Conservation (phyloP, 495 filamentous ascomycete genomes). For the Aspergillus bridgeri region DNA sequence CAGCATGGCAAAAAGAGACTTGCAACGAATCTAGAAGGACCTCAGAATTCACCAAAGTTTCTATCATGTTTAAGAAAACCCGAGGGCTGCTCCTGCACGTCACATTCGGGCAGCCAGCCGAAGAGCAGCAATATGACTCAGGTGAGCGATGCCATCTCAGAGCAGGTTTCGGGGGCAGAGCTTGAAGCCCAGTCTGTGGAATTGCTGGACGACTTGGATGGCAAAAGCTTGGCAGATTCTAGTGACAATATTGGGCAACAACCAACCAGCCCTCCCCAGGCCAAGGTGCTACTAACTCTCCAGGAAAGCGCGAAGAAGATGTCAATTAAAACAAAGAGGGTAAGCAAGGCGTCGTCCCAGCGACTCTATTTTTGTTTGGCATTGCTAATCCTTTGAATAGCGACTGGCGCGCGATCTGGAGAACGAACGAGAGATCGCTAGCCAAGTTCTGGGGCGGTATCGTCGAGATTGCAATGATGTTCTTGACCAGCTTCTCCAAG, state of each 20-base stretch:
- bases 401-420: conserved; percentile 27
- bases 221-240: neutral
- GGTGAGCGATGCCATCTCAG: neutral
- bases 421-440: conserved; percentile 30
- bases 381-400: conserved; percentile 16
- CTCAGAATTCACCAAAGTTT: neutral
- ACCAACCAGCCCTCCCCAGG: neutral
- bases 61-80: neutral
- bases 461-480: conserved; percentile 31
- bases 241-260: neutral
- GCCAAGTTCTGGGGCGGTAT: conserved; percentile 28
- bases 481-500: conserved; percentile 31
- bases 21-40: neutral
- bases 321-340: neutral
- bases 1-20: neutral
- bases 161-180: no score
- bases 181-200: neutral
- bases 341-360: neutral
- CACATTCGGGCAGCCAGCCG: neutral
- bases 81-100: neutral
- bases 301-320: neutral
- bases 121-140: neutral
- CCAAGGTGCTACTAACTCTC: neutral
- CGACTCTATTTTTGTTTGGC: neutral
- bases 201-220: neutral